phyloP scores from a whole-genome alignment of 495 filamentous ascomycete species.

The Xylaria castorea region DNA sequence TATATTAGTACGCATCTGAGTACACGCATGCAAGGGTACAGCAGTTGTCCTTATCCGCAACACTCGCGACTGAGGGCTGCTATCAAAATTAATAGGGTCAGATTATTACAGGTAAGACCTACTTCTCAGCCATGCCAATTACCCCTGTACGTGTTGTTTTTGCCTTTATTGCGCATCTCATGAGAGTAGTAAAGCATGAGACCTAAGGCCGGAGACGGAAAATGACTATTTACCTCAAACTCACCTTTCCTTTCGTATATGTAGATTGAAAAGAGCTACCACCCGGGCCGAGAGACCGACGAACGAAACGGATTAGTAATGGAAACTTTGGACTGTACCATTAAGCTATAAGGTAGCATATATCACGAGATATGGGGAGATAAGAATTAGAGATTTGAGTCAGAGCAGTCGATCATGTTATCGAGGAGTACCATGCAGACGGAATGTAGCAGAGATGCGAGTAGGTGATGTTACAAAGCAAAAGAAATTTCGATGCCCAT shows the following conservation, averaged over 20 bases:
- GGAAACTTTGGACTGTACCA: background rate
- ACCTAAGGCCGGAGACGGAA: background rate
- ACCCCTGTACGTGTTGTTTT: background rate
- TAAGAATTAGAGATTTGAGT: background rate
- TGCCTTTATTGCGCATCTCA: background rate
- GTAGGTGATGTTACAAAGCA: background rate
- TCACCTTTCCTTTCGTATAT: background rate
- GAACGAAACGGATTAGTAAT: background rate
- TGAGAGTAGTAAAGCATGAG: background rate
- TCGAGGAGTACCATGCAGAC: conserved; percentile 1
- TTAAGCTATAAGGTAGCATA: background rate
- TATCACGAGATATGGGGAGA: background rate
- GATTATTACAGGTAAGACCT: conserved; percentile 2
- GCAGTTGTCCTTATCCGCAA: conserved; percentile 1
- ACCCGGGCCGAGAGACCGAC: conserved; percentile 4
- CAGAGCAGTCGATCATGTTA: background rate
- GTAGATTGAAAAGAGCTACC: background rate
- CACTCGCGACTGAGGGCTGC: background rate
- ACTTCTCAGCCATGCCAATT: conserved; percentile 1
- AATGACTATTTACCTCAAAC: background rate
- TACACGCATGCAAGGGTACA: conserved; percentile 22
- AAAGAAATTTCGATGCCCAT: background rate
- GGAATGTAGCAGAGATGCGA: background rate
- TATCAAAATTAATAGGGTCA: background rate
- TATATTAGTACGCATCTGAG: conserved; percentile 6